Conservation (phyloP, 2,329 filamentous ascomycete species). For the Cephalotrichum gorgonifer region DNA sequence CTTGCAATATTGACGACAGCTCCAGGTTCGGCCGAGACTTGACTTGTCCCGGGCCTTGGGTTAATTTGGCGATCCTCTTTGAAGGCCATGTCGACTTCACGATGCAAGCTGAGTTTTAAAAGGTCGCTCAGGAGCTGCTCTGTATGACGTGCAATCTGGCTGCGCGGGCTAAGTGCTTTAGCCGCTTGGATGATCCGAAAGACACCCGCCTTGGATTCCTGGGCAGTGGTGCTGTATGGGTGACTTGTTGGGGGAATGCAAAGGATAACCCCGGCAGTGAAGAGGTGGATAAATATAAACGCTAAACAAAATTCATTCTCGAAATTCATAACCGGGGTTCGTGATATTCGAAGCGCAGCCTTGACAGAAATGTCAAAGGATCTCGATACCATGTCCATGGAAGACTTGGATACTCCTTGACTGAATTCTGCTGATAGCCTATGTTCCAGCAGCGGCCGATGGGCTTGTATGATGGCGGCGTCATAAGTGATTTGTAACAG, state of each 20-base stretch:
- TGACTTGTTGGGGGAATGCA: constrained; percentile 18
- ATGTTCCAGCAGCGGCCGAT: constrained; percentile 15
- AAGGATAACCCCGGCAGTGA: constrained; percentile 14
- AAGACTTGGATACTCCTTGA: constrained; percentile 3
- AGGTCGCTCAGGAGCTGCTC: constrained; percentile 16
- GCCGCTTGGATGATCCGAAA: constrained; percentile 17
- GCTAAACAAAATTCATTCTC: constrained; percentile 13
- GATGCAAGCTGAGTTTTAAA: constrained; percentile 13
- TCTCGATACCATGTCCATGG: constrained; percentile 1
- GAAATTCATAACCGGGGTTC: constrained; percentile 14
- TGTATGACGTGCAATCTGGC: constrained; percentile 15
- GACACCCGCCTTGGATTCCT: constrained; percentile 18
- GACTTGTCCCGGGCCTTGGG: not conserved
- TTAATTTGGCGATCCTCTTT: constrained; percentile 2
- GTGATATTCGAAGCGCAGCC: constrained; percentile 18
- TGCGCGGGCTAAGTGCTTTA: constrained; percentile 11
- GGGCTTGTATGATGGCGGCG: constrained; percentile 11
- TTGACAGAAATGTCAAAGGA: constrained; percentile 13
- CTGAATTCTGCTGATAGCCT: constrained; percentile 6
- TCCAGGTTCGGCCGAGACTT: not conserved
- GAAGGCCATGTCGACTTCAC: constrained; percentile 8
- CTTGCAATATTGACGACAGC: not conserved
- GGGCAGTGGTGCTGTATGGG: constrained; percentile 15
- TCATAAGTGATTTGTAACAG: constrained; percentile 14
- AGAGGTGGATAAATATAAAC: constrained; percentile 11